phyloP scores from a whole-genome alignment of 768 basidiomycete species.

The Leccinum obscurum region DNA sequence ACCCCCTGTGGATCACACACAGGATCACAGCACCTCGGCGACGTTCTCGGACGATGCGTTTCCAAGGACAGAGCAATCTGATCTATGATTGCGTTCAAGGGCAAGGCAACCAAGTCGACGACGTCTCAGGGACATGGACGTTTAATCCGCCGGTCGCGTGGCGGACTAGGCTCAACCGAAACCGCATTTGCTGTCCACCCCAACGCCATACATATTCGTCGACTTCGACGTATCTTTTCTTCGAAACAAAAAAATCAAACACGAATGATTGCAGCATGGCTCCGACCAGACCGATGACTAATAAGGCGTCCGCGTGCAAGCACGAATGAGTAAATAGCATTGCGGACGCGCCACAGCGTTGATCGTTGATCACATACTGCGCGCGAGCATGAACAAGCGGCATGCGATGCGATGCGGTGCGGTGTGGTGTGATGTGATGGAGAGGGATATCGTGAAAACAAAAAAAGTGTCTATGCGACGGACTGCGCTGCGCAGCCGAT shows the following conservation, averaged over 20 bases:
- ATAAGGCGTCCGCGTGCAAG: background rate
- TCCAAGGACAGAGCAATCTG: conserved; percentile 2
- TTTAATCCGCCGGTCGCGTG: background rate
- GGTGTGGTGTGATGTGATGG: background rate
- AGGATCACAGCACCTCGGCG: background rate
- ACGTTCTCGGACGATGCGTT: conserved; percentile 2
- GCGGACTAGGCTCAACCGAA: background rate
- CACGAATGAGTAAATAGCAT: background rate
- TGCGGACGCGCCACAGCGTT: background rate
- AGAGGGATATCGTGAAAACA: background rate
- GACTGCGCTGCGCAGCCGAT: background rate
- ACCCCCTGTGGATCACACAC: background rate
- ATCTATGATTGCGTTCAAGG: background rate
- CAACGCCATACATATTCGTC: background rate
- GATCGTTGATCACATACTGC: background rate
- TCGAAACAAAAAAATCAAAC: background rate
- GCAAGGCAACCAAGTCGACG: background rate
- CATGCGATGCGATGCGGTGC: background rate
- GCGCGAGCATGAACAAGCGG: background rate
- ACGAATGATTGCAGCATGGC: background rate
- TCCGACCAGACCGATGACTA: background rate
- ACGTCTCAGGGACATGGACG: background rate
- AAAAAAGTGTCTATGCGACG: conserved; percentile 4
- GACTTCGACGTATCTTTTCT: background rate
- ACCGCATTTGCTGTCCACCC: background rate